Percentiles rank a stretch among this genome's conserved stretches.
These are phyloP conservation scores for Fusarium lyarnte DNA, from an alignment of 2,329 filamentous ascomycete species.

Conservation along the genomic window DNA sequence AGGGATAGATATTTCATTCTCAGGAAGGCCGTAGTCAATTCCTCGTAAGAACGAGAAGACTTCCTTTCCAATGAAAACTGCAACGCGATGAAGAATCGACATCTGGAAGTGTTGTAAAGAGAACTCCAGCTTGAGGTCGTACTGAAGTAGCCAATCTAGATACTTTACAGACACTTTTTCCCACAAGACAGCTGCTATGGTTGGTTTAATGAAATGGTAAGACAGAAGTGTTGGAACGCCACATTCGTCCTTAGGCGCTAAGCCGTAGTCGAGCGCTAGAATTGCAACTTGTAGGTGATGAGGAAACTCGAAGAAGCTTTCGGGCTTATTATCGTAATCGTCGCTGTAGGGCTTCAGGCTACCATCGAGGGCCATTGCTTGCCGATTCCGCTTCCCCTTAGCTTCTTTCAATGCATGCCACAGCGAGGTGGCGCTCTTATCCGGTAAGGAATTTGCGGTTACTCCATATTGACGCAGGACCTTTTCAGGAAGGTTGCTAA, in stretches of 20 bases:
- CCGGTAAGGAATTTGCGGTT: fast-evolving
- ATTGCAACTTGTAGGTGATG: not conserved
- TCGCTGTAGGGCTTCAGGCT: not conserved
- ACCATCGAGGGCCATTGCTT: not conserved
- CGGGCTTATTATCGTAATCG: fast-evolving
- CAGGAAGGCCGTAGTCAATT: too few species aligned
- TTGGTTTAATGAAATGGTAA: too few species aligned
- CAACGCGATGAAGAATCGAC: not conserved
- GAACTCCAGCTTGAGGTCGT: not conserved
- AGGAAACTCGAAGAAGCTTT: not conserved
- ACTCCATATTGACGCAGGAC: not conserved
- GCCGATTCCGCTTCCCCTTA: fast-evolving
- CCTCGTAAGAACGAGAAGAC: too few species aligned
- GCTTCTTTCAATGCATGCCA: not conserved
- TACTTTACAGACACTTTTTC: too few species aligned
- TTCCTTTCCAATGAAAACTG: too few species aligned
- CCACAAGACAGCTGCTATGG: too few species aligned
- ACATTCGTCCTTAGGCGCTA: not conserved
- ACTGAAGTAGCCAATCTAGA: not conserved
- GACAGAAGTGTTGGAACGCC: not conserved
- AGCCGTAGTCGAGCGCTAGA: not conserved
- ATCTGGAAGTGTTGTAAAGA: not conserved
- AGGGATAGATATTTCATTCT: not conserved
- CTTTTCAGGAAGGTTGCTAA: fast-evolving
- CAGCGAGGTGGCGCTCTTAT: not conserved